phyloP scores from a whole-genome alignment of 164 flowering plant genomes.

The Dillenia turbinata region DNA sequence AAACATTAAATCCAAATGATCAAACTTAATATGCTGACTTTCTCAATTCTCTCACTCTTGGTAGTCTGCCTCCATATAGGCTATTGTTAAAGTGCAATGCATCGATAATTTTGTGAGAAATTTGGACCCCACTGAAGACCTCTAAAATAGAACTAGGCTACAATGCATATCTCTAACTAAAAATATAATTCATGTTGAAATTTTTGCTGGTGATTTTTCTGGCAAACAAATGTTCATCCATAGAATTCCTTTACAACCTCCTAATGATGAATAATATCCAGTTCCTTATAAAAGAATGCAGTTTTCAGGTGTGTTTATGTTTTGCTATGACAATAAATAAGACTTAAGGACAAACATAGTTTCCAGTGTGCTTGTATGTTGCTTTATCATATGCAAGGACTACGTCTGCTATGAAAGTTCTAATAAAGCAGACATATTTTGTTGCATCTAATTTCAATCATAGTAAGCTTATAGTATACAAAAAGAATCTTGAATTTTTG shows the following conservation, averaged over 20 bases:
- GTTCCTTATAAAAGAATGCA: slow-evolving; percentile 7
- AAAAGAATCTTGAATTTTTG: no score
- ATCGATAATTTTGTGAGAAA: slow-evolving; percentile 11
- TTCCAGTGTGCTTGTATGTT: slow-evolving; percentile 15
- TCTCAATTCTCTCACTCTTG: background rate
- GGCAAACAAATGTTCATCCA: slow-evolving; percentile 5
- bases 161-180: background rate
- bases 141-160: slow-evolving; percentile 15
- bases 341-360: slow-evolving; percentile 15
- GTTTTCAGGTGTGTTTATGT: slow-evolving; percentile 6
- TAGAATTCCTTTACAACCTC: slow-evolving; percentile 8
- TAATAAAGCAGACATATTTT: background rate
- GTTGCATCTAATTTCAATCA: background rate
- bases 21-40: background rate
- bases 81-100: slow-evolving; percentile 2
- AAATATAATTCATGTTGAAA: slow-evolving; percentile 13
- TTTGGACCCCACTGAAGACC: slow-evolving; percentile 9
- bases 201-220: background rate
- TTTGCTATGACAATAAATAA: slow-evolving; percentile 23
- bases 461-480: background rate
- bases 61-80: slow-evolving; percentile 8
- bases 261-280: background rate
- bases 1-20: background rate
- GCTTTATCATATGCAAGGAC: slow-evolving; percentile 5
- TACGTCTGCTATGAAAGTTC: background rate